Evolutionary conservation across 176 grass and related monocot genomes (phyloP), one percentile per base, ranked within the genome.

Genomic region (Oryza australiensis): DNA sequence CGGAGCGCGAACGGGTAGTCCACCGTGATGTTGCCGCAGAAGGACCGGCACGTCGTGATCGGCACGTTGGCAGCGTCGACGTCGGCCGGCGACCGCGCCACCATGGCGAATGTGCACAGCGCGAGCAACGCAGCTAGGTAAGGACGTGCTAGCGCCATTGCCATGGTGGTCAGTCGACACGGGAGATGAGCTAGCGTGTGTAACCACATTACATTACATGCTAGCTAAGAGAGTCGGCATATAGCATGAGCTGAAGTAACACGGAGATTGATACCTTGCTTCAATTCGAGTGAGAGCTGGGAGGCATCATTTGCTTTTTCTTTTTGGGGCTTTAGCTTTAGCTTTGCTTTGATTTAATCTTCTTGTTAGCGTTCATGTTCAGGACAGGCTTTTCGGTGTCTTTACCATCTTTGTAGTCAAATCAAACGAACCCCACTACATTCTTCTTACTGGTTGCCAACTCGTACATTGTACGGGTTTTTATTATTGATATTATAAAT

Each of bases 21-120:
- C 66, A 98, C 90, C 77, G 92, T 98, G 72, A 98, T 79, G 88
- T 98, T 98, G 88, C 92, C 90, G 68, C 92, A 95, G 86, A 91
- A 98, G 27, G 92, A 95, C 22, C 95, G 84, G 84, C 95, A 98
- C 40, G 68, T 85, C n/a, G 74, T 90, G 68, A 87, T 22, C 15
- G 87, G 87, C 53, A 91, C 75, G 72, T 70, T 84, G n/a, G 93
- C 75, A n/a, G 76, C 74, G 67, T 9, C 70, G 24, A 3, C 57
- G 35, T 7, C 35, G 42, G 33, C 32, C 4, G 12, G 46, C 33
- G 3, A 16, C 41, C 14, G 20, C 18, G 26, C 9, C 68, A 60
- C 13, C 68, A 37, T n/a, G 57, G 72, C n/a, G 28, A 37, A 68
- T 20, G 73, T 67, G 35, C 78, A 86, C 2, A 90, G 18, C 1